Evolutionary conservation across 805 yeast species (phyloP), one percentile per base, ranked within the genome.

Genomic region (Pichia manshurica): DNA sequence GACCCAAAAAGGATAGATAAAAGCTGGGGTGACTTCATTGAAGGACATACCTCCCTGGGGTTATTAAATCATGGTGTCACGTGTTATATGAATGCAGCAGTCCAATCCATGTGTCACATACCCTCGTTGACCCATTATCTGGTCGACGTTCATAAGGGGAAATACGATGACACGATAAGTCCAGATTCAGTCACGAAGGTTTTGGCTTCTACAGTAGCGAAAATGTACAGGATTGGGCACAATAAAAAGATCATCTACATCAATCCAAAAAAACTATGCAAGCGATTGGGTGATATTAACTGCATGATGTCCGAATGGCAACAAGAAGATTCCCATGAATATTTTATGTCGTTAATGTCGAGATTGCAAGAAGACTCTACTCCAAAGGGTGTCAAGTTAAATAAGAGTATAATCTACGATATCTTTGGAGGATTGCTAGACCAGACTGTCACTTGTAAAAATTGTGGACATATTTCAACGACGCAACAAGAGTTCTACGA

Each of bases 241-340:
- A 63, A 64, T 48, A 62, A 58, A 41, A 64, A 61, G 35, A 62
- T 69, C 44, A 70, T 73, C 50, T 79, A 75, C 58, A 72, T 88
- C 46, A 85, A 85, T 66, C 98, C 96, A 9, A 80, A 80, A 56
- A 79, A 77, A 58, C 72, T 89, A 57, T 82, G 87, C 49, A 73
- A 73, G 44, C 74, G 88, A 54, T 70, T 87, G 48, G 86, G 77
- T 43, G 96, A 87, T 58, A 87, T 91, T 58, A 89, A 89, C 65
- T 87, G 96, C 63, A 87, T 87, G 96, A 88, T 90, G 96, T 81
- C 89, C 39, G 93, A 83, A 63, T 90, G 96, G 96, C 90, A 88
- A 66, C 99, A 93, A 65, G 98, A 93, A 66, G 99, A 93, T 66
- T 85, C 96, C 0, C 99, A 93, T 66, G 99, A 93, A 67, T 93